These are phyloP conservation scores for Pachyrhizus erosus DNA, from an alignment of 306 rosid genomes.

Conservation along the genomic window DNA sequence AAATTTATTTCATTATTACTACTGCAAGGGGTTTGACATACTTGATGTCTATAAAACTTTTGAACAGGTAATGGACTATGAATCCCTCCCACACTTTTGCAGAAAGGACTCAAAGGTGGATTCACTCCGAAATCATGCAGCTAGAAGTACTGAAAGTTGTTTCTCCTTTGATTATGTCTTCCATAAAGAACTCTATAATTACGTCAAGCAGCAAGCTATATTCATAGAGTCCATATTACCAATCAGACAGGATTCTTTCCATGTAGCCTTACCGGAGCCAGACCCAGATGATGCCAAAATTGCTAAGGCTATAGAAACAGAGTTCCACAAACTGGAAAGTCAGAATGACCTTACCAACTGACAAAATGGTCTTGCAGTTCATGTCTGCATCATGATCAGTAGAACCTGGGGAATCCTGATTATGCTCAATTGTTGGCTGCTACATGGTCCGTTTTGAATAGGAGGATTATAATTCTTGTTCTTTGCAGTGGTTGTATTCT, in stretches of 20 bases:
- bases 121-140: conserved; percentile 47
- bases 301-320: conserved; percentile 56
- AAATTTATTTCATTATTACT: neutral
- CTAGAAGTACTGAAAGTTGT: conserved; percentile 53
- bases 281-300: conserved; percentile 51
- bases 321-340: conserved; percentile 35
- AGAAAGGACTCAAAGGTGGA: conserved; percentile 60
- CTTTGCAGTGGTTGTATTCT: neutral
- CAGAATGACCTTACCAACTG: conserved; percentile 9
- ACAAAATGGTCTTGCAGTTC: neutral
- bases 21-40: neutral
- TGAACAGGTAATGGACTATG: conserved; percentile 74
- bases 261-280: conserved; percentile 68
- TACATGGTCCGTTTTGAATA: neutral
- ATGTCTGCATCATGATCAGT: neutral
- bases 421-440: neutral
- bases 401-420: neutral
- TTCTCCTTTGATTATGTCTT: conserved; percentile 64
- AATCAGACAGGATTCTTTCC: conserved; percentile 61
- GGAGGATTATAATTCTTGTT: neutral
- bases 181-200: conserved; percentile 68
- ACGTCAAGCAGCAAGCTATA: conserved; percentile 54
- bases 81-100: conserved; percentile 75
- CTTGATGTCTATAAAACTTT: conserved; percentile 21
- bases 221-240: conserved; percentile 46